Evolutionary conservation across 257 asterid species (phyloP).

Genomic region (Pogostemon cablin): DNA sequence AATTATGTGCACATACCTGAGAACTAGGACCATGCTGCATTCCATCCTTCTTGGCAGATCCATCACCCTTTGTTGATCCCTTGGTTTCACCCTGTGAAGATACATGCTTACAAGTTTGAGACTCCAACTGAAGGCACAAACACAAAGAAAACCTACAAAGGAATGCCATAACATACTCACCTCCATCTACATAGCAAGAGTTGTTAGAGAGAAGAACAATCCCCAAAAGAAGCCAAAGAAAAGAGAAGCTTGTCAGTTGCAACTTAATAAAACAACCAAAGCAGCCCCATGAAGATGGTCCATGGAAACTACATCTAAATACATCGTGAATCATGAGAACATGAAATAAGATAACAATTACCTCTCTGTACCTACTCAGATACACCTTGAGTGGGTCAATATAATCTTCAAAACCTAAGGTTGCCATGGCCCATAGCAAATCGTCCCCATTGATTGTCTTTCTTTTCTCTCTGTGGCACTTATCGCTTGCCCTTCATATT

Average conservation of each 20-base stretch:
- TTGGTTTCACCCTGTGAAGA: constrained; percentile 66
- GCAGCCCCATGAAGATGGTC: neutral
- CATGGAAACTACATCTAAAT: neutral
- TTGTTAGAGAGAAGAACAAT: constrained; percentile 19
- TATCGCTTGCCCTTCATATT: constrained; percentile 73
- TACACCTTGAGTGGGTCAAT: constrained; percentile 77
- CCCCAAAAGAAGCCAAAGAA: constrained; percentile 12
- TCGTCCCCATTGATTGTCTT: constrained; percentile 83
- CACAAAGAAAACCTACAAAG: neutral
- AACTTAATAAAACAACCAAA: constrained; percentile 14
- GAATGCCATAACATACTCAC: constrained; percentile 38
- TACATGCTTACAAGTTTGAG: constrained; percentile 11
- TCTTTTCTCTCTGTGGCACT: constrained; percentile 82
- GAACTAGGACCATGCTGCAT: constrained; percentile 48
- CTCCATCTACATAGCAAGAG: constrained; percentile 61
- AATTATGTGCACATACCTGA: constrained; percentile 42
- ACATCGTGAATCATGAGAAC: neutral
- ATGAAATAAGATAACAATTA: constrained; percentile 27
- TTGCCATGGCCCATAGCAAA: constrained; percentile 78
- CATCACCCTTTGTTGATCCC: constrained; percentile 70
- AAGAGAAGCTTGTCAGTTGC: constrained; percentile 29
- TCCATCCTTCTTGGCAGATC: constrained; percentile 61
- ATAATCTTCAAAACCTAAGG: constrained; percentile 80
- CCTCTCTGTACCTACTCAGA: constrained; percentile 70
- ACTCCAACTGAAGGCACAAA: constrained; percentile 19